Percentiles rank a stretch among this genome's conserved stretches.
Evolutionary conservation across 345 rosid genomes (phyloP).

Genomic region (Ceriops tagal): DNA sequence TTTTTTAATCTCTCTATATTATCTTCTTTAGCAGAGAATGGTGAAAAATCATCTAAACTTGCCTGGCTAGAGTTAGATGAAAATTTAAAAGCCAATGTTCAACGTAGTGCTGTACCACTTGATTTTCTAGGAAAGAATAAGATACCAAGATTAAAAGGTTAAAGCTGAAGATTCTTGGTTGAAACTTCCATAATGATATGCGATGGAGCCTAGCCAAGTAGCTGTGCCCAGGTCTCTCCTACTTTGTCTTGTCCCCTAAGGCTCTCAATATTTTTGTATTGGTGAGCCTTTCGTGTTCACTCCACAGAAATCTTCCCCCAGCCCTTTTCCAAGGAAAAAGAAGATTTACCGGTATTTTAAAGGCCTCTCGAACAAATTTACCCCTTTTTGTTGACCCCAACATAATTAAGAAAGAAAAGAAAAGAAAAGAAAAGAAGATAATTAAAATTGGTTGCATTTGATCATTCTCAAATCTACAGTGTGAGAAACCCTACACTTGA

Average conservation of each 20-base stretch:
- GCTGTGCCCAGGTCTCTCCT: slow-evolving; percentile 25
- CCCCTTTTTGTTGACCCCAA: neutral
- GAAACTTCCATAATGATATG: slow-evolving; percentile 24
- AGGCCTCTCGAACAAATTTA: slow-evolving; percentile 32
- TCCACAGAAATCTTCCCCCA: slow-evolving; percentile 35
- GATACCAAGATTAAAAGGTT: slow-evolving; percentile 6
- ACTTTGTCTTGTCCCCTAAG: slow-evolving; percentile 43
- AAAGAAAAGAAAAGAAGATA: too few relatives aligned
- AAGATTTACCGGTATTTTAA: slow-evolving; percentile 24
- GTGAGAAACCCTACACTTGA: neutral
- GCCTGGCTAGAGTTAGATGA: neutral
- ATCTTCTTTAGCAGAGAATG: neutral
- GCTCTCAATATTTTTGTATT: slow-evolving; percentile 20
- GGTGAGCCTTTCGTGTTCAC: slow-evolving; percentile 47
- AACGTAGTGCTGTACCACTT: neutral
- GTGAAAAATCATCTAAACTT: neutral
- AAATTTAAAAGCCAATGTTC: neutral
- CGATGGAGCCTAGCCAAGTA: slow-evolving; percentile 12
- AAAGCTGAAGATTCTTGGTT: slow-evolving; percentile 12
- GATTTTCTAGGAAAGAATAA: neutral
- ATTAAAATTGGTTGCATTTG: too few relatives aligned
- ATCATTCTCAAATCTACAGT: neutral
- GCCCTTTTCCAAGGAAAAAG: slow-evolving; percentile 27
- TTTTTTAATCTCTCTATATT: neutral
- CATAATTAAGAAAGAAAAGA: slow-evolving; percentile 1